Evolutionary conservation across 805 yeast species (phyloP), one percentile per base, ranked within the genome.

Genomic region (Isabelozyma heimii): DNA sequence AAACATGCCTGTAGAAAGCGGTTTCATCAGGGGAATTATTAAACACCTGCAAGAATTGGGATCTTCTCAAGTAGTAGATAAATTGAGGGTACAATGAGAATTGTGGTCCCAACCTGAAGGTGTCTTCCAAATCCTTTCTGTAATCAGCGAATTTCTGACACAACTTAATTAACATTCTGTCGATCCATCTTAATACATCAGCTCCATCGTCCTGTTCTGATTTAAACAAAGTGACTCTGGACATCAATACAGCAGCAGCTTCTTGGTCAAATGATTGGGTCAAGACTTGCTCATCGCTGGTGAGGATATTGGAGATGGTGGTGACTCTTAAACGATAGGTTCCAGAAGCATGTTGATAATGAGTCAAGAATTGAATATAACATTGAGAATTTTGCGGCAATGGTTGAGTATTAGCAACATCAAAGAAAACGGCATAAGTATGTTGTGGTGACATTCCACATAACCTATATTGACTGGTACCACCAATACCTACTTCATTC

Each of bases 1-100:
- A 81, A 14, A 90, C 85, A 68, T 94, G 99, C 67, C 97, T 84
- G 72, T 92, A 90, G 70, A 91, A 94, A 37, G 97, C 97, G 41
- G 98, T 91, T 75, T 94, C 99, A 75, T 94, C 99, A 1, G 99
- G 99, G 5, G 99, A 94, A 70, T 91, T 91, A 72, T 94, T 94
- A 79, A 94, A 94, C 42, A 92, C 96, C 67, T 90, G 96, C 66
- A 94, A 75, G 68, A 94, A 91, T 70, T 92, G 98, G 1, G 97
- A 90, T 67, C 99, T 85, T 73, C 99, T 87, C 71, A 94, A 77
- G 66, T 94, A 95, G 73, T 87, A 94, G 70, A 94, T 86, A 63
- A 94, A 95, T 70, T 94, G 99, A 26, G 99, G 99, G 63, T 89
- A 87, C 65, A 92, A 75, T 41, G 90, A 82, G 68, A 90, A 91